phyloP scores from a whole-genome alignment of 441 rosid genomes.

The Cnidoscolus chayamansa region DNA sequence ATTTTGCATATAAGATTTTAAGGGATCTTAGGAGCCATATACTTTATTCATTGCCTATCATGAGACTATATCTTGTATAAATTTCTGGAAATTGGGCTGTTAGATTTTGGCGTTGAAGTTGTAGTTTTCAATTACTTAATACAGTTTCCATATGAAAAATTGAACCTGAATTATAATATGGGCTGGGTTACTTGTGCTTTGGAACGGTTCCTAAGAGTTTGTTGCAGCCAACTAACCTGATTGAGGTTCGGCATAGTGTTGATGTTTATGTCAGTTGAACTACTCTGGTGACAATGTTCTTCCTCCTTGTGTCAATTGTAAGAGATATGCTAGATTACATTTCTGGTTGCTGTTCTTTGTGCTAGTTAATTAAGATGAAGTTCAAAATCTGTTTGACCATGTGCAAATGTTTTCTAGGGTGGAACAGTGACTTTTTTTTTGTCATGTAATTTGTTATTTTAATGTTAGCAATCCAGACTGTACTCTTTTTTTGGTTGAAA shows the following conservation, averaged over 20 bases:
- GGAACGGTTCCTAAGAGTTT: not conserved
- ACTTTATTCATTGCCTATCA: no score
- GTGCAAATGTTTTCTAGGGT: not conserved
- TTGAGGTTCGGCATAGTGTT: not conserved
- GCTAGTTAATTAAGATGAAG: constrained; percentile 1
- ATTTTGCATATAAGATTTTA: not conserved
- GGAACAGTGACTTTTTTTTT: constrained; percentile 5
- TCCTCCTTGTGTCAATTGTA: not conserved
- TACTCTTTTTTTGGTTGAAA: constrained; percentile 25
- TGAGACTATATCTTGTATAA: no score
- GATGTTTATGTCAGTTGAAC: not conserved
- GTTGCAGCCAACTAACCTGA: not conserved
- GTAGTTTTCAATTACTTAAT: no score
- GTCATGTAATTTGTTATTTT: not conserved
- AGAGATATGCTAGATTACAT: not conserved
- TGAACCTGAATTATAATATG: not conserved
- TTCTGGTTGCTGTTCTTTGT: not conserved
- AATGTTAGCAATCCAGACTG: constrained; percentile 4
- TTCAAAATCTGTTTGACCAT: not conserved
- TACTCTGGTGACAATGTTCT: not conserved
- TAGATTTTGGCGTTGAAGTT: no score
- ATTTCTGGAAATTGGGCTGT: no score
- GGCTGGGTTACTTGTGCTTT: not conserved
- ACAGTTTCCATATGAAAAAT: no score
- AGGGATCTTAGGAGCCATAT: no score